These are phyloP conservation scores for Suillus subaureus DNA, from an alignment of 768 basidiomycete species.

Conservation along the genomic window DNA sequence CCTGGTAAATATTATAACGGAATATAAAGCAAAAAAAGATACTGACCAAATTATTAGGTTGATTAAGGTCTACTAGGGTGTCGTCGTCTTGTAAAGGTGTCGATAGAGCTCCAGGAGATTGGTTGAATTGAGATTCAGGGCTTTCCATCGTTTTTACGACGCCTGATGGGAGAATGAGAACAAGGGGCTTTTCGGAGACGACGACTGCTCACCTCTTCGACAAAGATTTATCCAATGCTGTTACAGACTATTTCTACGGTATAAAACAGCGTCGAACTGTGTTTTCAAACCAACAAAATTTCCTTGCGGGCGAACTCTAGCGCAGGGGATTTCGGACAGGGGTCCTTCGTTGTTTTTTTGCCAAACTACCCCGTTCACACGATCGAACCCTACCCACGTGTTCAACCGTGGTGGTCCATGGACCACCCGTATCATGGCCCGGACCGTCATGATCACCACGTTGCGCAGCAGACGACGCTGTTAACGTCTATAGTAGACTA, in stretches of 20 bases:
- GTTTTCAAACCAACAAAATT: neutral
- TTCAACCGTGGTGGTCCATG: constrained; percentile 8
- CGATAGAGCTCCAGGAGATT: constrained; percentile 13
- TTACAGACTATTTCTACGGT: constrained; percentile 5
- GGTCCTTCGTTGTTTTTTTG: constrained; percentile 11
- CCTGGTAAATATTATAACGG: constrained; percentile 29
- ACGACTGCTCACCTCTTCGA: constrained; percentile 17
- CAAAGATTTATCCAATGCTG: constrained; percentile 5
- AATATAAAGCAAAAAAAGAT: constrained; percentile 31
- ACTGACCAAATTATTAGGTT: constrained; percentile 33
- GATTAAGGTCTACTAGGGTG: constrained; percentile 28
- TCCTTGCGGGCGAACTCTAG: neutral
- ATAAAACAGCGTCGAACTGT: neutral
- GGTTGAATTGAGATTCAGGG: constrained; percentile 26
- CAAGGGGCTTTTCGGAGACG: neutral
- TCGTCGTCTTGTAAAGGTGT: constrained; percentile 19
- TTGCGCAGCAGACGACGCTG: neutral
- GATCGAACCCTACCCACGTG: constrained; percentile 9
- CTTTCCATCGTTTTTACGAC: constrained; percentile 35
- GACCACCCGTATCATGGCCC: neutral
- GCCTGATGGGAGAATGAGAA: constrained; percentile 33
- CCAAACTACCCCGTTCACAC: constrained; percentile 10
- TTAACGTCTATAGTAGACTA: neutral
- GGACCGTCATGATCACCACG: neutral
- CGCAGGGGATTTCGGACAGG: constrained; percentile 11